Evolutionary conservation across 2,329 filamentous ascomycete genomes (phyloP), one percentile per base, ranked within the genome.

Genomic region (Gyromitra esculenta): DNA sequence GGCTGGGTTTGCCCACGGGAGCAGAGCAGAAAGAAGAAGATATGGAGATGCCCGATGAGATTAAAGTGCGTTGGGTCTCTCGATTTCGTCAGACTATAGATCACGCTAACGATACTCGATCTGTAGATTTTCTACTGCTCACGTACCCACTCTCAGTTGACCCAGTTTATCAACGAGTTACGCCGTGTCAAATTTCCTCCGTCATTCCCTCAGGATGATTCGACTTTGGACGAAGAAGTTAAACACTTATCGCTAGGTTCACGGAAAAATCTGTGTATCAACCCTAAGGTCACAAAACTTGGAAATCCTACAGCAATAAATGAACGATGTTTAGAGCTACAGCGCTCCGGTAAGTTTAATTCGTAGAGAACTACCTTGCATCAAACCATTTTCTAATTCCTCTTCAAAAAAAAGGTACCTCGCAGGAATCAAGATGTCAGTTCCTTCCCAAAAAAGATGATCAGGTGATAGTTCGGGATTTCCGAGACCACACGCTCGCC

Each of bases 201-300:
- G 0, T 92, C 91, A 1, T 83, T 96, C 1, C 88, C 89, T 0
- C 81, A 81, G 25, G 54, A 79, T 37, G 79, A 80, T 43, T 77
- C 80, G 5, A 77, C 82, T 4, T 79, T 86, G 1, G 83, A 84
- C 25, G 91, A 93, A 82, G 85, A 87, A 1, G 86, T 97, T 57
- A 97, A 96, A 81, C 90, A 97, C 79, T 83, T 97, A 0, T 91
- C 94, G 0, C 84, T 97, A 0, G 95, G 94, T 0, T 97, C 94
- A 0, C 89, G 94, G 3, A 96, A 96, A 82, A 92, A 93, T 75
- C 86, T 91, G 7, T 99, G 96, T 83, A 97, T 99, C 84, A 97
- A 99, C 80, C 88, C 91, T 0, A 88, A 90, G 39, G 95, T 99
- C 1, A 87, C 88, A 31, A 89, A 88, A 11, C 88, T 98, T 1